Evolutionary conservation across 1,284 basidiomycete species (phyloP).

Genomic region (Amylostereum areolatum): DNA sequence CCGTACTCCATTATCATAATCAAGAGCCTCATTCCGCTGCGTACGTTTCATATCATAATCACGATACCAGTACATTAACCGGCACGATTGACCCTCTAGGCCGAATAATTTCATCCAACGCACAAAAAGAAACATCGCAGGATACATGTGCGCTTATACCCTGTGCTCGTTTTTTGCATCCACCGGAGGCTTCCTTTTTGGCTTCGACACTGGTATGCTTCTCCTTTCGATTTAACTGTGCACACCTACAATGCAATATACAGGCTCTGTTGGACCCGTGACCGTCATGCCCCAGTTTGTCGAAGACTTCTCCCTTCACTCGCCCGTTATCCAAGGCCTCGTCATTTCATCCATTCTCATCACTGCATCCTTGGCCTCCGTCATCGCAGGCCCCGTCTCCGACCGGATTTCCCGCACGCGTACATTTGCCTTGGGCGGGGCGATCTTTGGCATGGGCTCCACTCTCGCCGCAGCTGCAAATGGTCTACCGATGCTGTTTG

Average conservation of each 20-base stretch:
- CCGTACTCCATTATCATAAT: too few species aligned
- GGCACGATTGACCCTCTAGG: too few species aligned
- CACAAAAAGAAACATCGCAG: too few species aligned
- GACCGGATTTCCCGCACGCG: conserved; percentile 43
- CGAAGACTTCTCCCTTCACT: conserved; percentile 26
- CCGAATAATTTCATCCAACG: too few species aligned
- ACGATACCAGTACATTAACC: too few species aligned
- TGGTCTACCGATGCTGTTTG: conserved; percentile 31
- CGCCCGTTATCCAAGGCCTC: conserved; percentile 34
- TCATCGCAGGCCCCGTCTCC: conserved; percentile 39
- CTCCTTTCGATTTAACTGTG: neutral
- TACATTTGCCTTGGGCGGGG: conserved; percentile 35
- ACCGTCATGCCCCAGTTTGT: conserved; percentile 40
- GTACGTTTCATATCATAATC: too few species aligned
- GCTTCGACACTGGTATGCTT: conserved; percentile 32
- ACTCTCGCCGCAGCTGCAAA: conserved; percentile 27
- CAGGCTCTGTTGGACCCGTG: conserved; percentile 39
- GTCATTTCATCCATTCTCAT: conserved; percentile 39
- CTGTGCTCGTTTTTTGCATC: conserved; percentile 25
- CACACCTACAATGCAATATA: neutral
- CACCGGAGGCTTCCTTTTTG: conserved; percentile 32
- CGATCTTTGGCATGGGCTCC: conserved; percentile 35
- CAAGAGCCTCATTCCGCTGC: too few species aligned
- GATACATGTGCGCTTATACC: conserved; percentile 8
- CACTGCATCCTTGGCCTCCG: conserved; percentile 37